Conservation (phyloP, 495 filamentous ascomycete species). For the Neurospora tetraspora region DNA sequence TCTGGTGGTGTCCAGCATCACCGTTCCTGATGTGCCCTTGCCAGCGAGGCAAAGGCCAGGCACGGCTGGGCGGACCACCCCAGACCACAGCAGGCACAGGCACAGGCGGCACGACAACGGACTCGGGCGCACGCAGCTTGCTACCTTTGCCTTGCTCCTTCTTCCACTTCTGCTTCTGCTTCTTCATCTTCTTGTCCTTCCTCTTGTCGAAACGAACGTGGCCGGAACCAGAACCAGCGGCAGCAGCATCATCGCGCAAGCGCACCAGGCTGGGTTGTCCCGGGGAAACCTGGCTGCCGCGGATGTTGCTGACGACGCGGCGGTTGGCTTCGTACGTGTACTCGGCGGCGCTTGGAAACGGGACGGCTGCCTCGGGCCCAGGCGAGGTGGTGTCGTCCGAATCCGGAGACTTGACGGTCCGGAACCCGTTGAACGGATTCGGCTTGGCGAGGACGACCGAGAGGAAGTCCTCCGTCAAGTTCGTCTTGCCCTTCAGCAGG, state of each 20-base stretch:
- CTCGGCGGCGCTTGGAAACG: not conserved
- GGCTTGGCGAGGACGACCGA: not conserved
- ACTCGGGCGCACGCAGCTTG: not conserved
- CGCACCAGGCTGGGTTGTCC: not conserved
- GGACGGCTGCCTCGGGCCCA: not conserved
- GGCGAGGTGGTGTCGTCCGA: not conserved
- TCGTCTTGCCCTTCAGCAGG: not conserved
- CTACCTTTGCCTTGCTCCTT: not conserved
- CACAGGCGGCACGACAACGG: not conserved
- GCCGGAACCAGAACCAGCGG: not conserved
- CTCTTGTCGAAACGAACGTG: not conserved
- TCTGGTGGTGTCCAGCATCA: not conserved
- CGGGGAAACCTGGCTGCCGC: not conserved
- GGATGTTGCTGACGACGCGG: not conserved
- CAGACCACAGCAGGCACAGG: not conserved
- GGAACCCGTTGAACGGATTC: not conserved
- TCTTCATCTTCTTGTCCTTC: not conserved
- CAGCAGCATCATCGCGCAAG: not conserved
- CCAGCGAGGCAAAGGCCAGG: not conserved
- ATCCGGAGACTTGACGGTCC: not conserved
- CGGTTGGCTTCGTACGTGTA: not conserved
- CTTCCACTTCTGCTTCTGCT: not conserved
- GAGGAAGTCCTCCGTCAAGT: not conserved
- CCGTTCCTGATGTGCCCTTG: not conserved
- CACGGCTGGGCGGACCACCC: not conserved